phyloP scores from a whole-genome alignment of 2,329 filamentous ascomycete species.

The Chaetomium sp. region DNA sequence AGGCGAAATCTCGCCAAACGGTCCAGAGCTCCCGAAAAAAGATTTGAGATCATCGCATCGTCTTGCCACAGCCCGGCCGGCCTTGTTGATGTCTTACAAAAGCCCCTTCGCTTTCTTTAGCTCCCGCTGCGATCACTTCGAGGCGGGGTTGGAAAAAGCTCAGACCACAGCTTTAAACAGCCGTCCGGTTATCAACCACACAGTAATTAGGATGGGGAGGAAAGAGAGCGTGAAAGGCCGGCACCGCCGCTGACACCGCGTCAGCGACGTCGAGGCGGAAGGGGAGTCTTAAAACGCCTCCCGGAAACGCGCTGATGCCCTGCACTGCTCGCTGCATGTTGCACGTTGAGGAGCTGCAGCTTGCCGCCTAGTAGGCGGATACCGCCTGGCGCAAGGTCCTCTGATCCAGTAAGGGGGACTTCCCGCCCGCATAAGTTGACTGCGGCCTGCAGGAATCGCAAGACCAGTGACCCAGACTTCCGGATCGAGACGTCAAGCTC shows the following conservation, averaged over 20 bases:
- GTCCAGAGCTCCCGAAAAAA: neutral
- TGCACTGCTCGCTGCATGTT: constrained; percentile 9
- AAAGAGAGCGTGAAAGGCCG: too few species aligned
- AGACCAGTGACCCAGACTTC: constrained; percentile 12
- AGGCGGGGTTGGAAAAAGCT: too few species aligned
- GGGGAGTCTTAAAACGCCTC: neutral
- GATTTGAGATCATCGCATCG: neutral
- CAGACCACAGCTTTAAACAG: too few species aligned
- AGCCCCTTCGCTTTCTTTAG: neutral
- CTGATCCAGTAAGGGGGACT: neutral
- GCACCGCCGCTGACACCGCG: constrained; percentile 11
- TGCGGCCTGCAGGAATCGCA: constrained; percentile 10
- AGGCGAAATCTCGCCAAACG: neutral
- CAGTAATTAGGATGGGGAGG: too few species aligned
- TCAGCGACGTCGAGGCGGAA: neutral
- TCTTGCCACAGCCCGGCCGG: neutral
- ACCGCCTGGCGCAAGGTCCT: neutral
- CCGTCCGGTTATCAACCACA: too few species aligned
- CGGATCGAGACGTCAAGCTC: constrained; percentile 9
- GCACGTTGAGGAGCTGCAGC: constrained; percentile 13
- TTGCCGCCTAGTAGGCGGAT: constrained; percentile 10
- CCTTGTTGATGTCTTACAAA: neutral
- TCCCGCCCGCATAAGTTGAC: constrained; percentile 2
- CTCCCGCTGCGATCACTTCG: too few species aligned
- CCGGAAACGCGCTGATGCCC: neutral